Conservation (phyloP, 805 yeast species). For the Wickerhamiella sorbophila region DNA sequence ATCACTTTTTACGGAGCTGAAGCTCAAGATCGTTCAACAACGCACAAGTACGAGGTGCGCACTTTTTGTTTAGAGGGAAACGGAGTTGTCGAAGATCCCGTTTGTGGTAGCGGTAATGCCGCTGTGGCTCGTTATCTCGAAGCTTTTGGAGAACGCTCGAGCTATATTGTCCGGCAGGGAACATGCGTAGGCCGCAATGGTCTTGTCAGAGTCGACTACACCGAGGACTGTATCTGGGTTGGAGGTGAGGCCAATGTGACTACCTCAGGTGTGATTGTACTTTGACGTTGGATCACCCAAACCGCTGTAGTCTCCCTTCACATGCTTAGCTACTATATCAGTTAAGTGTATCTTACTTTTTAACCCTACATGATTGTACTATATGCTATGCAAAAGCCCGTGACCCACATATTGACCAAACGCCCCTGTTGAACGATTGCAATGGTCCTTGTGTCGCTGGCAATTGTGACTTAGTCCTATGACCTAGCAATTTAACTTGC, state of each 20-base stretch:
- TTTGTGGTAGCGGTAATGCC: slow-evolving; percentile 18
- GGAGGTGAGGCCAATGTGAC: slow-evolving; percentile 5
- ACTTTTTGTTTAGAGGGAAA: slow-evolving; percentile 11
- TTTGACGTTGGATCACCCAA: background rate
- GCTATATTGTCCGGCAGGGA: slow-evolving; percentile 14
- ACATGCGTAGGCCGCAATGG: slow-evolving; percentile 12
- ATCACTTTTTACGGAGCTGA: slow-evolving; percentile 7
- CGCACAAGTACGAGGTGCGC: slow-evolving; percentile 9
- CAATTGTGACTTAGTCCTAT: no score
- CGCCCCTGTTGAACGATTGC: no score
- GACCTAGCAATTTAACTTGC: no score
- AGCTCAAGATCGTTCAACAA: slow-evolving; percentile 4
- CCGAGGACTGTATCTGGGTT: slow-evolving; percentile 9
- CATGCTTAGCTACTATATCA: no score
- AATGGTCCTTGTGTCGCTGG: no score
- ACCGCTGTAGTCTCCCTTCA: slow-evolving; percentile 1
- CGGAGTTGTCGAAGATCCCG: slow-evolving; percentile 12
- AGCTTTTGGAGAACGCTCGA: background rate
- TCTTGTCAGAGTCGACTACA: slow-evolving; percentile 6
- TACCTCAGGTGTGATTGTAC: slow-evolving; percentile 1
- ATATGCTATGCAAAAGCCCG: no score
- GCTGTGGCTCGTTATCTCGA: slow-evolving; percentile 13
- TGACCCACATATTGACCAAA: no score
- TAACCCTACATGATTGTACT: no score
- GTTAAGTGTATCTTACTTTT: no score